A percentile compares a stretch with the other conserved stretches of the same genome.
These are phyloP conservation scores for Aspergillus funiculosus DNA, from an alignment of 495 filamentous ascomycete genomes.

Conservation along the genomic window DNA sequence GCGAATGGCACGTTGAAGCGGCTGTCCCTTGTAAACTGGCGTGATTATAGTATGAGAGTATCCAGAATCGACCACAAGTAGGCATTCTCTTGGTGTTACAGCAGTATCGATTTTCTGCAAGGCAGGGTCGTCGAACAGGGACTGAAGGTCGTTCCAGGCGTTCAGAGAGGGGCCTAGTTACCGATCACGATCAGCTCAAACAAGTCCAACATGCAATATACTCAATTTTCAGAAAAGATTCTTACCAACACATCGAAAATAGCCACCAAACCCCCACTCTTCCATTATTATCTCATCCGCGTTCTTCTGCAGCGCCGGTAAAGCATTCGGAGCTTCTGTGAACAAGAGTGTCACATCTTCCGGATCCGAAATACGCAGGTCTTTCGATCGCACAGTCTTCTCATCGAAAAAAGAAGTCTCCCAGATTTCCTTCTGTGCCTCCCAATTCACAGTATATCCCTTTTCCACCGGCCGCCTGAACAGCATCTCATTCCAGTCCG, in stretches of 20 bases:
- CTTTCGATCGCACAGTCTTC: slow-evolving; percentile 49
- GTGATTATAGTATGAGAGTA: slow-evolving; percentile 94
- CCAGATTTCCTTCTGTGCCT: slow-evolving; percentile 93
- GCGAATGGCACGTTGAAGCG: slow-evolving; percentile 75
- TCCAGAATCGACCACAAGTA: slow-evolving; percentile 83
- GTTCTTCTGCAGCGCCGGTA: slow-evolving; percentile 73
- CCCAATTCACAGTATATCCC: slow-evolving; percentile 95
- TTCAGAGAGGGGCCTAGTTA: slow-evolving; percentile 63
- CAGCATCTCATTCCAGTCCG: slow-evolving; percentile 81
- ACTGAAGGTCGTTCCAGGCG: slow-evolving; percentile 73
- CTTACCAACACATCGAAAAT: slow-evolving; percentile 62
- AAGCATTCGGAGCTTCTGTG: slow-evolving; percentile 85
- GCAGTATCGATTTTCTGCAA: slow-evolving; percentile 21
- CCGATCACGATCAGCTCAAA: slow-evolving; percentile 4
- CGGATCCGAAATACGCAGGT: slow-evolving; percentile 43
- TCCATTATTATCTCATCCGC: slow-evolving; percentile 97
- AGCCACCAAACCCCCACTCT: slow-evolving; percentile 90
- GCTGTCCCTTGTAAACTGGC: slow-evolving; percentile 72
- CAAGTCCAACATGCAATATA: no score
- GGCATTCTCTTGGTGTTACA: slow-evolving; percentile 64
- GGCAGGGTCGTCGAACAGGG: slow-evolving; percentile 51
- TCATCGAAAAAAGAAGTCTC: slow-evolving; percentile 81
- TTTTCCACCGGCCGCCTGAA: slow-evolving; percentile 93
- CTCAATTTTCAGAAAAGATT: background rate
- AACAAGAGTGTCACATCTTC: slow-evolving; percentile 75